phyloP scores from a whole-genome alignment of 2,329 filamentous ascomycete genomes.

The Aspergillus sp. region DNA sequence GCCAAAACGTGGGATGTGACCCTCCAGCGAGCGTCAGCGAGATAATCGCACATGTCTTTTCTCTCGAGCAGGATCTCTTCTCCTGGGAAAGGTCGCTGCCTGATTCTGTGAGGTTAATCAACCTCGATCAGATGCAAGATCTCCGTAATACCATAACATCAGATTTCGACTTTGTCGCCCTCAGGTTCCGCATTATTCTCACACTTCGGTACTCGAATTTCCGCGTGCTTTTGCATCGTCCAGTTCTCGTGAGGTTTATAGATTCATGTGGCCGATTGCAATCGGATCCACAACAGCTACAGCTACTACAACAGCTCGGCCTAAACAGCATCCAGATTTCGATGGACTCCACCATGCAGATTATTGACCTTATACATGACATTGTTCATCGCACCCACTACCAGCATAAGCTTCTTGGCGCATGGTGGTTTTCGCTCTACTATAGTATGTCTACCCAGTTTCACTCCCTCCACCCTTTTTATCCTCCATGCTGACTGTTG shows the following conservation, averaged over 20 bases:
- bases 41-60: conserved; percentile 42
- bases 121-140: too few relatives aligned
- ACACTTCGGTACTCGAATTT: conserved; percentile 50
- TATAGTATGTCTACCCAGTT: conserved; percentile 33
- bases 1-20: conserved; percentile 49
- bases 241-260: conserved; percentile 46
- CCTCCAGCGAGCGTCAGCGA: conserved; percentile 28
- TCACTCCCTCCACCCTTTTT: too few relatives aligned
- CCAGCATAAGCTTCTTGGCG: conserved; percentile 29
- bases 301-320: too few relatives aligned
- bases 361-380: conserved; percentile 31
- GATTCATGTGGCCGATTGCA: conserved; percentile 36
- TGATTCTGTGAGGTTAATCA: neutral
- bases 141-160: too few relatives aligned
- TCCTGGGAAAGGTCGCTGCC: conserved; percentile 24
- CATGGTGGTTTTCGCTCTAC: conserved; percentile 41
- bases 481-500: neutral
- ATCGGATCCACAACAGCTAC: conserved; percentile 25
- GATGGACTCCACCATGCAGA: conserved; percentile 36
- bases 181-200: conserved; percentile 49
- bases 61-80: conserved; percentile 23
- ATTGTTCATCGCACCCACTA: conserved; percentile 25
- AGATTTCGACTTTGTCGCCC: conserved; percentile 13
- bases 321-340: conserved; percentile 37
- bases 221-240: conserved; percentile 48